Percentiles rank a stretch among this genome's conserved stretches.
Evolutionary conservation across 768 basidiomycete species (phyloP).

Genomic region (Suillus plorans): DNA sequence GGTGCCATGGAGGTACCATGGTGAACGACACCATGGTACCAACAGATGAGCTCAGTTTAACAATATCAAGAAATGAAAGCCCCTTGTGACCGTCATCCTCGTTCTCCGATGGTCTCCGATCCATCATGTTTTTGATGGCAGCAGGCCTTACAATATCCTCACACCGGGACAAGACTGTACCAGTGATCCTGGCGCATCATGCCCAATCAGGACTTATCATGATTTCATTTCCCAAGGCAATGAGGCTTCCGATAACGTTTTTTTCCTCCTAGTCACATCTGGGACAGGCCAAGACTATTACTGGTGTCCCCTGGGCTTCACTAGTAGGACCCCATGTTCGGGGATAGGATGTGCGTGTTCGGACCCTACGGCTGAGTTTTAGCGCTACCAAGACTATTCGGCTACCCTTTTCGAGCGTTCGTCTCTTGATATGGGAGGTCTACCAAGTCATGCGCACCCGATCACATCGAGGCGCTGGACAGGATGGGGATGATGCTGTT

Average conservation of each 20-base stretch:
- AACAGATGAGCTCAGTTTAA: not conserved
- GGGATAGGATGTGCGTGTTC: not conserved
- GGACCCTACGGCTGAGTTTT: not conserved
- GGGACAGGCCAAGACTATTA: not conserved
- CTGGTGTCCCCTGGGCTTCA: not conserved
- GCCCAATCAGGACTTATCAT: not conserved
- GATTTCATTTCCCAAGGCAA: not conserved
- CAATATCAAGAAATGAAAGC: not conserved
- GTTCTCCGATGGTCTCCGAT: not conserved
- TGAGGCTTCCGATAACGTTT: conserved; percentile 1
- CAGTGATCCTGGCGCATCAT: not conserved
- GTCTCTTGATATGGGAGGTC: not conserved
- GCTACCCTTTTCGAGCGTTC: not conserved
- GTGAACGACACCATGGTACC: not conserved
- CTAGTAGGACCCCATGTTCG: not conserved
- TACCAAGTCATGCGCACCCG: not conserved
- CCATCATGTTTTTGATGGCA: not conserved
- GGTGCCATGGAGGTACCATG: not conserved
- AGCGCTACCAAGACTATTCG: not conserved
- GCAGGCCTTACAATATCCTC: not conserved
- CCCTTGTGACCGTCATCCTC: not conserved
- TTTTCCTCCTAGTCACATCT: not conserved
- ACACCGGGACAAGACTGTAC: not conserved
- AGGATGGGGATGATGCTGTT: not conserved
- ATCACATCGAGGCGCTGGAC: not conserved